A percentile compares a stretch with the other conserved stretches of the same genome.
Evolutionary conservation across 768 basidiomycete genomes (phyloP).

Genomic region (Trametes cubensis): DNA sequence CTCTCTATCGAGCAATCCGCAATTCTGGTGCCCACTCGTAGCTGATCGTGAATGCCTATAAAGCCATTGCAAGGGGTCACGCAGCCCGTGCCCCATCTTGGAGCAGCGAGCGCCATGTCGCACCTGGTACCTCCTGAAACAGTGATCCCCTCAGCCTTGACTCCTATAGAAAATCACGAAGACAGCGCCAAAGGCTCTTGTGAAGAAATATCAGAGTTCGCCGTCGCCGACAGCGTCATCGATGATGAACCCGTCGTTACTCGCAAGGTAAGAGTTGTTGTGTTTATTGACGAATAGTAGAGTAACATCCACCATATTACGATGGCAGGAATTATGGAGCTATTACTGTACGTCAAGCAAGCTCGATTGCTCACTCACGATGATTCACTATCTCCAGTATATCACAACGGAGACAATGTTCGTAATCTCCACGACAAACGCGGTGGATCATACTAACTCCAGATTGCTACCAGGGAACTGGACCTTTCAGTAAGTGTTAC

Average conservation of each 20-base stretch:
- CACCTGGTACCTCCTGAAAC: too few species aligned
- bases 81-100: too few species aligned
- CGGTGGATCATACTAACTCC: constrained; percentile 6
- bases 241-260: constrained; percentile 65
- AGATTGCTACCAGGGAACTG: constrained; percentile 54
- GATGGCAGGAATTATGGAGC: constrained; percentile 65
- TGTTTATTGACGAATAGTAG: background rate
- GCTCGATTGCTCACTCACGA: background rate
- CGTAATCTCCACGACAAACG: constrained; percentile 16
- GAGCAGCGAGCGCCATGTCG: too few species aligned
- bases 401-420: constrained; percentile 82
- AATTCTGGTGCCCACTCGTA: too few species aligned
- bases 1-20: too few species aligned
- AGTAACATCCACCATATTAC: background rate
- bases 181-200: too few species aligned
- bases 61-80: too few species aligned
- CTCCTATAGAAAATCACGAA: too few species aligned
- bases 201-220: too few species aligned
- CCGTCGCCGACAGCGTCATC: too few species aligned
- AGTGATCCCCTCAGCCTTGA: too few species aligned
- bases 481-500: constrained; percentile 50
- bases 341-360: constrained; percentile 62
- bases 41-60: too few species aligned
- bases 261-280: constrained; percentile 37
- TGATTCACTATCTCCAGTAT: constrained; percentile 48